Base-by-base conservation (phyloP, 139 green algal genomes). In the Zygnema cylindricum region DNA sequence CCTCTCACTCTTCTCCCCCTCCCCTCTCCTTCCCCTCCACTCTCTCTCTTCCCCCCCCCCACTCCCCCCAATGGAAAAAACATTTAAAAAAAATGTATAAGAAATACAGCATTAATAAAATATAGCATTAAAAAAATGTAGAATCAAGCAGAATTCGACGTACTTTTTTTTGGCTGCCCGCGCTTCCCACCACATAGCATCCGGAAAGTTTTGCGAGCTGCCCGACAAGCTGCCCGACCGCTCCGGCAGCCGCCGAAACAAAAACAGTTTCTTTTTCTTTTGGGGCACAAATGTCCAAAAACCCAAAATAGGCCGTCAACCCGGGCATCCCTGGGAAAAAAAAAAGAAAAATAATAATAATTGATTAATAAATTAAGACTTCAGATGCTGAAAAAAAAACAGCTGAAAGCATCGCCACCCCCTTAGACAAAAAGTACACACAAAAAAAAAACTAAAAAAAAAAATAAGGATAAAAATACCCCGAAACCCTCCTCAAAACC, bases 121-220 rank as follows among this genome's bases (percentile, higher is more conserved):
- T 16, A 81, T 35, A 21, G 57, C 57, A 73, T 73, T 30, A 73
- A 35, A 73, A 73, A 73, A 73, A 30, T 25, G 30, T 30, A 73
- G 25, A 30, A 25, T 35, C 30, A 73, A 73, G 57, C 30, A 30
- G 30, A 73, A 73, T 30, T 30, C 30, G 57, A 11, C 84, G 7
- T 38, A 86, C 90, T 90, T 94, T 94, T 11, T 94, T 88, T 36
- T 77, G 33, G 21, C 36, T 90, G 38, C 92, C 91, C 35, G 88
- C 91, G 21, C 91, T 92, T 40, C 92, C 92, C 1, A 94, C 91
- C 39, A 93, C 88, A 38, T 63, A 86, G 76, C 88, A 93, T 11
- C 92, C 92, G 39, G 85, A 87, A 41, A 93, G 76, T 75, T 94
- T 94, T 41, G 88, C 77, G 55, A 94, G 82, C 82, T 94, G 92